Conservation (phyloP, 2,329 filamentous ascomycete species). For the Fusarium redolens region DNA sequence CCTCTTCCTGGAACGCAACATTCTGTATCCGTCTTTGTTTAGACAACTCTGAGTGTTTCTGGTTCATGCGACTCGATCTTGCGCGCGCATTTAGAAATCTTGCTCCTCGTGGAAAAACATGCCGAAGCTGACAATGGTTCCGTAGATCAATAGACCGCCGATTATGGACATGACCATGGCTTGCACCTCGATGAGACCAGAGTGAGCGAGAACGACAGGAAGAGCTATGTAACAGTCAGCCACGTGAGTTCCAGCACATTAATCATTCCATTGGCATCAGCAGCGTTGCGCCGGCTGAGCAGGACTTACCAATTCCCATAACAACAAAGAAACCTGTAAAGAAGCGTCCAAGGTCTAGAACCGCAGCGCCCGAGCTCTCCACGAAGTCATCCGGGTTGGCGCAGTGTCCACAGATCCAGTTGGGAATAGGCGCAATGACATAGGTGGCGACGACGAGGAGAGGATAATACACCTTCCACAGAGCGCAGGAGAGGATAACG, state of each 20-base stretch:
- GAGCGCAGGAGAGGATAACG: slow-evolving; percentile 95
- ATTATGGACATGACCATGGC: slow-evolving; percentile 97
- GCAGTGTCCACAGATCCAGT: slow-evolving; percentile 93
- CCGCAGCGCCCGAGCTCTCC: slow-evolving; percentile 80
- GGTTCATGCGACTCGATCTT: not conserved
- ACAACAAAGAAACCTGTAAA: slow-evolving; percentile 94
- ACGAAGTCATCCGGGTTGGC: slow-evolving; percentile 96
- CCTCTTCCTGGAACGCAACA: slow-evolving; percentile 15
- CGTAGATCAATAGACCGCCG: slow-evolving; percentile 94
- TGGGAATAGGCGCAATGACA: slow-evolving; percentile 90
- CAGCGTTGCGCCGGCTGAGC: not conserved
- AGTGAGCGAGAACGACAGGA: slow-evolving; percentile 88
- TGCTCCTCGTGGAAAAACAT: slow-evolving; percentile 99
- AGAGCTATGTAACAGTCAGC: slow-evolving; percentile 70
- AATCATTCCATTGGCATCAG: not conserved
- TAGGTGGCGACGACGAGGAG: slow-evolving; percentile 97
- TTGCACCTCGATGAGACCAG: slow-evolving; percentile 80
- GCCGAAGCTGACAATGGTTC: slow-evolving; percentile 96
- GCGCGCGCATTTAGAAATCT: slow-evolving; percentile 75
- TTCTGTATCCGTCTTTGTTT: not conserved
- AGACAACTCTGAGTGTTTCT: not conserved
- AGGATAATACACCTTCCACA: slow-evolving; percentile 95
- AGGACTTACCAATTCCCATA: slow-evolving; percentile 90
- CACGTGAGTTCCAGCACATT: not conserved
- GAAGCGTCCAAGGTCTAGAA: slow-evolving; percentile 95